Evolutionary conservation across 768 basidiomycete genomes (phyloP).

Genomic region (Holtermannia corniformis): DNA sequence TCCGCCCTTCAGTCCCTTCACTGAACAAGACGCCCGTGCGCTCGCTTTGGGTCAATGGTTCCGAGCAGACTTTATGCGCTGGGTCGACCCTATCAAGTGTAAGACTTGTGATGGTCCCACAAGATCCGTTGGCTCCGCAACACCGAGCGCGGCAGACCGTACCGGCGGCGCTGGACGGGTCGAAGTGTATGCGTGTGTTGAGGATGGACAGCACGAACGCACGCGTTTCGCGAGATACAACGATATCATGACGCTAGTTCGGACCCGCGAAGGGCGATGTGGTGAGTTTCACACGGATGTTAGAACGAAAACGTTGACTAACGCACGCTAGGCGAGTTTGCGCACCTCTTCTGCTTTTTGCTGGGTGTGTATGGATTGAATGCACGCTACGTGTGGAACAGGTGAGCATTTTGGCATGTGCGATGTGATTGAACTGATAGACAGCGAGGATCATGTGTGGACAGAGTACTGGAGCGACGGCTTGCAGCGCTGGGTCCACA

Average conservation of each 20-base stretch:
- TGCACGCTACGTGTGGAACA: slow-evolving; percentile 41
- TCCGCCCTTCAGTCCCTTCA: slow-evolving; percentile 20
- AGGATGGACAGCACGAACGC: slow-evolving; percentile 18
- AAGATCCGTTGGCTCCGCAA: slow-evolving; percentile 5
- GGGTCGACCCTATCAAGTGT: slow-evolving; percentile 45
- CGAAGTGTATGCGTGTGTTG: slow-evolving; percentile 40
- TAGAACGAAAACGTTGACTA: slow-evolving; percentile 6
- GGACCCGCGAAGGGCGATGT: slow-evolving; percentile 39
- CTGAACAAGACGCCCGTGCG: slow-evolving; percentile 38
- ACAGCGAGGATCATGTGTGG: slow-evolving; percentile 46
- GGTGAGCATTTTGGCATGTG: slow-evolving; percentile 9
- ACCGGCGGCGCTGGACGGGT: slow-evolving; percentile 40
- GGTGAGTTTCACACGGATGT: slow-evolving; percentile 11
- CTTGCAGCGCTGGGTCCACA: slow-evolving; percentile 43
- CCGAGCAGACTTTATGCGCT: slow-evolving; percentile 41
- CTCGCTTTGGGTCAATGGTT: slow-evolving; percentile 43
- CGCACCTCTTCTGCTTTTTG: slow-evolving; percentile 44
- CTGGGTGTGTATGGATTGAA: slow-evolving; percentile 39
- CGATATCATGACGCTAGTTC: slow-evolving; percentile 32
- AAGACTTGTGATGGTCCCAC: slow-evolving; percentile 35
- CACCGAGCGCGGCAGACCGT: slow-evolving; percentile 32
- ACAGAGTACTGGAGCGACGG: slow-evolving; percentile 38
- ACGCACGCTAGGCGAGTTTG: slow-evolving; percentile 40
- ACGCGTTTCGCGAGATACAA: slow-evolving; percentile 42
- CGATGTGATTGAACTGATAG: background rate